These are phyloP conservation scores for Lipomyces orientalis DNA, from an alignment of 805 yeast species.

Conservation along the genomic window DNA sequence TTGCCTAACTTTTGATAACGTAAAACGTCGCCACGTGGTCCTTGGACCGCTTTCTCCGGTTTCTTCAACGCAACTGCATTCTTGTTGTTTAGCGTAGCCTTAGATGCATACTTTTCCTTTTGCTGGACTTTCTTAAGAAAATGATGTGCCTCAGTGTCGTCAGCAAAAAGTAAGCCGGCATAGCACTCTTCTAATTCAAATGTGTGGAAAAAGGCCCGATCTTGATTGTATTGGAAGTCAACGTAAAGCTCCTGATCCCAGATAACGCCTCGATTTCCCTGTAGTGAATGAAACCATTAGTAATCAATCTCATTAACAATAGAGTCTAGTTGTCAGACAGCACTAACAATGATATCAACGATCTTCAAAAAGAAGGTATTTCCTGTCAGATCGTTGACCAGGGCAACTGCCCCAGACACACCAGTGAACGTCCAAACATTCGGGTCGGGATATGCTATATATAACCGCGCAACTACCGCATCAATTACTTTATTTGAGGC, in stretches of 20 bases:
- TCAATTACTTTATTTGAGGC: slow-evolving; percentile 85
- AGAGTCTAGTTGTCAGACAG: not conserved
- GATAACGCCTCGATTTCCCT: slow-evolving; percentile 80
- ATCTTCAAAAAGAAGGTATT: slow-evolving; percentile 89
- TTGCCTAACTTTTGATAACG: slow-evolving; percentile 35
- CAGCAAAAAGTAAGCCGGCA: slow-evolving; percentile 88
- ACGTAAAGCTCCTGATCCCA: slow-evolving; percentile 98
- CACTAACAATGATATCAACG: slow-evolving; percentile 65
- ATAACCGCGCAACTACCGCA: slow-evolving; percentile 87
- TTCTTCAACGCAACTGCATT: slow-evolving; percentile 83
- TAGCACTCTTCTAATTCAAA: slow-evolving; percentile 91
- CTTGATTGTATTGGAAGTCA: slow-evolving; percentile 88
- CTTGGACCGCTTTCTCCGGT: slow-evolving; percentile 51
- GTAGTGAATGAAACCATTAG: slow-evolving; percentile 8
- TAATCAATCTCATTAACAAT: not conserved
- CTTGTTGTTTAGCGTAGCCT: slow-evolving; percentile 82
- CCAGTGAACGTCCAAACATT: slow-evolving; percentile 88
- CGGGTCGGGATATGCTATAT: slow-evolving; percentile 86
- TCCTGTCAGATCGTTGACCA: slow-evolving; percentile 93
- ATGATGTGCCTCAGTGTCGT: slow-evolving; percentile 83
- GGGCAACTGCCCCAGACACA: slow-evolving; percentile 79
- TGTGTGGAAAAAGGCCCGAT: slow-evolving; percentile 90
- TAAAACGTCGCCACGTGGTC: slow-evolving; percentile 62
- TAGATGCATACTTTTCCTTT: slow-evolving; percentile 83
- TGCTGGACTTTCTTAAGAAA: slow-evolving; percentile 77